Evolutionary conservation across 345 rosid genomes (phyloP).

Genomic region (Barbarea vulgaris): DNA sequence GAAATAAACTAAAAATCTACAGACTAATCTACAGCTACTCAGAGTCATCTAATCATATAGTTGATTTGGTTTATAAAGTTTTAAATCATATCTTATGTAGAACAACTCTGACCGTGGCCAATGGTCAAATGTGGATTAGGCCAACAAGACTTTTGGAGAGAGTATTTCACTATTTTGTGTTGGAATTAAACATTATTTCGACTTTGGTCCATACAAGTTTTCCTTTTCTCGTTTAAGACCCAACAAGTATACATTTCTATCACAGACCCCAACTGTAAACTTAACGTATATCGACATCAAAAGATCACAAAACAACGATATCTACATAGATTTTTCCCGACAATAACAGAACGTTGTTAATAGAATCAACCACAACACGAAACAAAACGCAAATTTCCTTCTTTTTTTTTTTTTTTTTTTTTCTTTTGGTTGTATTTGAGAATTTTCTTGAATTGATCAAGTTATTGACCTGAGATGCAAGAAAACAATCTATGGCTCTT

Average conservation of each 20-base stretch:
- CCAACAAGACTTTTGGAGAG: background rate
- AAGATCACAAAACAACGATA: slow-evolving; percentile 23
- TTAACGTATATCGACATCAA: slow-evolving; percentile 5
- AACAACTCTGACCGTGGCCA: background rate
- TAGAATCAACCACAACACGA: background rate
- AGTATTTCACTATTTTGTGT: background rate
- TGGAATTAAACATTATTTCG: slow-evolving; percentile 5
- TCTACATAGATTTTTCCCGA: background rate
- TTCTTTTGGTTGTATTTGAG: background rate
- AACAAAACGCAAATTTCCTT: background rate
- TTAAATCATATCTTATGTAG: background rate
- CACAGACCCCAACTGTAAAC: slow-evolving; percentile 9
- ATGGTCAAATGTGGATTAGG: slow-evolving; percentile 23
- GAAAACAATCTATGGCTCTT: slow-evolving; percentile 71
- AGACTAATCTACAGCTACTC: background rate
- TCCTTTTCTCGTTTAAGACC: background rate
- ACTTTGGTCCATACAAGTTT: slow-evolving; percentile 23
- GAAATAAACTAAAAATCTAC: background rate
- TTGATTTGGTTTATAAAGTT: background rate
- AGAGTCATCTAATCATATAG: background rate
- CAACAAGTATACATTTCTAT: background rate
- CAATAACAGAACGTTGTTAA: background rate
- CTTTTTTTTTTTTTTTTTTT: background rate
- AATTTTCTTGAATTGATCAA: slow-evolving; percentile 22
- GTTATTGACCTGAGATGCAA: slow-evolving; percentile 45